These are phyloP conservation scores for Nannochloropsis oceanica DNA, from an alignment of 108 stramenopile genomes.

Conservation along the genomic window DNA sequence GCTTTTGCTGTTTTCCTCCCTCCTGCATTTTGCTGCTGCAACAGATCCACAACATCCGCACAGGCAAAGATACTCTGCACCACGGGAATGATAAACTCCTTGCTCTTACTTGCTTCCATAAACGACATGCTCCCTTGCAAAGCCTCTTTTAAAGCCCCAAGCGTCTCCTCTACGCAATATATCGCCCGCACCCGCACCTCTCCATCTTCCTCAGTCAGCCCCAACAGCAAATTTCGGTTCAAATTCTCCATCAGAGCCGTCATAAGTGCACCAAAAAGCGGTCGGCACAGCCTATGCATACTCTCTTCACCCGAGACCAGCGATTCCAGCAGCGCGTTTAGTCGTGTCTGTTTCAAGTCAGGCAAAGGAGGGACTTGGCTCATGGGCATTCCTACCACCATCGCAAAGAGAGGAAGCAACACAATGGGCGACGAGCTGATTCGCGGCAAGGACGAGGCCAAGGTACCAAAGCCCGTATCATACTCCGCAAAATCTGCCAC, in stretches of 20 bases:
- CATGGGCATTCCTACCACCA: constrained; percentile 15
- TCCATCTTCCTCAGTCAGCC: neutral
- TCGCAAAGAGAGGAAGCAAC: constrained; percentile 12
- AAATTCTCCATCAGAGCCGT: neutral
- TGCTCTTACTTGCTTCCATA: neutral
- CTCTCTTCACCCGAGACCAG: neutral
- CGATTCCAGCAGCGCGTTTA: neutral
- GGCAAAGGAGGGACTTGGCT: constrained; percentile 4
- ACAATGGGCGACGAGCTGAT: constrained; percentile 17
- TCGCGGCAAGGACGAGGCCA: constrained; percentile 18
- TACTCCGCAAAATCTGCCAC: neutral
- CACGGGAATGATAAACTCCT: neutral
- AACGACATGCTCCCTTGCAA: neutral
- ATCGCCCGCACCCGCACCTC: neutral
- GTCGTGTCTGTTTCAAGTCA: neutral
- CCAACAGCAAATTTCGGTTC: neutral
- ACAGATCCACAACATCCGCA: neutral
- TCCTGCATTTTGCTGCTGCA: neutral
- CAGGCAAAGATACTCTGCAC: neutral
- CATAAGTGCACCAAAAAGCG: neutral
- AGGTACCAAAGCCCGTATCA: neutral
- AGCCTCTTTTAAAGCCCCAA: neutral
- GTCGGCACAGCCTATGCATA: neutral
- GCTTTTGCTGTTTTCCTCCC: too few species aligned
- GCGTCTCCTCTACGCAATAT: neutral